phyloP scores from a whole-genome alignment of 805 yeast species.

The Metschnikowia shivogae region DNA sequence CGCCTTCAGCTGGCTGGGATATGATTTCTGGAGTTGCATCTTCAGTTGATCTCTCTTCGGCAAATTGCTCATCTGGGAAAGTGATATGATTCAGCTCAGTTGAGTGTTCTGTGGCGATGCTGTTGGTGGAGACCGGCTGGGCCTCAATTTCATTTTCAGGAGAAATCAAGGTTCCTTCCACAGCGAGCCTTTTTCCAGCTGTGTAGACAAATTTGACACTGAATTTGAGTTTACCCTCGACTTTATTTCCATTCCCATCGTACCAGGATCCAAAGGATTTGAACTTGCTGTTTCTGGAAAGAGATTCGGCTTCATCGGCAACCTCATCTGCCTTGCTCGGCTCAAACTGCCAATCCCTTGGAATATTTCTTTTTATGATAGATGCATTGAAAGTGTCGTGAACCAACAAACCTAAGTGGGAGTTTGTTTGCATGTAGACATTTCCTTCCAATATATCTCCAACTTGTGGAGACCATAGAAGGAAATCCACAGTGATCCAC shows the following conservation, averaged over 20 bases:
- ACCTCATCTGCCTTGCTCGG: slow-evolving; percentile 70
- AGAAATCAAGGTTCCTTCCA: slow-evolving; percentile 78
- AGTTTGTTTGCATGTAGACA: slow-evolving; percentile 87
- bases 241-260: slow-evolving; percentile 65
- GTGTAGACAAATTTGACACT: slow-evolving; percentile 68
- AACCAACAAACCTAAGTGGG: slow-evolving; percentile 86
- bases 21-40: background rate
- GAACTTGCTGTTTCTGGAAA: slow-evolving; percentile 24
- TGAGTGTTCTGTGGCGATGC: slow-evolving; percentile 22
- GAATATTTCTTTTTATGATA: slow-evolving; percentile 79
- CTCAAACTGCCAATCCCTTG: slow-evolving; percentile 79
- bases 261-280: slow-evolving; percentile 83
- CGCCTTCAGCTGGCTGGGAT: background rate
- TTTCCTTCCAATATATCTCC: slow-evolving; percentile 87
- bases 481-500: slow-evolving; percentile 80
- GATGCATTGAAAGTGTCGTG: slow-evolving; percentile 95
- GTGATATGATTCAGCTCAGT: slow-evolving; percentile 14
- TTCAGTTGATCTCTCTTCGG: background rate
- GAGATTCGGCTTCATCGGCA: slow-evolving; percentile 18
- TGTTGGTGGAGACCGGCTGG: slow-evolving; percentile 45
- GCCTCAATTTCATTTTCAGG: slow-evolving; percentile 55
- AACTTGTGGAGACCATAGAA: slow-evolving; percentile 86
- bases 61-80: slow-evolving; percentile 13
- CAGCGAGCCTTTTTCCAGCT: slow-evolving; percentile 76
- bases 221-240: slow-evolving; percentile 81